Conservation (phyloP, 1,284 basidiomycete genomes). For the Waitea zeae region DNA sequence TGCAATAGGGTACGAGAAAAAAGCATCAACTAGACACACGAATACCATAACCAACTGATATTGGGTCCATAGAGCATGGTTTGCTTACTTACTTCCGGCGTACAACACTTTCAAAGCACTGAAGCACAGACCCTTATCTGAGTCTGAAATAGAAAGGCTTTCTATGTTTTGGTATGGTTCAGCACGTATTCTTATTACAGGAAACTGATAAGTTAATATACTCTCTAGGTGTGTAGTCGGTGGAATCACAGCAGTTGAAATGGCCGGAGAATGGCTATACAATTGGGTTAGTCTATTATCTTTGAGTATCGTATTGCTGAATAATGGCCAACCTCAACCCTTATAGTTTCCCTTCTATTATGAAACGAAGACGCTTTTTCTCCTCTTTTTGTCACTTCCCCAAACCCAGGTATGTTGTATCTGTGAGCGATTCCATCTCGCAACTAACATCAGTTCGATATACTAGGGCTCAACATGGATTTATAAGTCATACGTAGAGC, state of each 20-base stretch:
- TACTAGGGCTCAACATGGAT: conserved; percentile 56
- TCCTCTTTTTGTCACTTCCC: conserved; percentile 82
- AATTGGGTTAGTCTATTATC: conserved; percentile 38
- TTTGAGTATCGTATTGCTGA: neutral
- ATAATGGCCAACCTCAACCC: neutral
- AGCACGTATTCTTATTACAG: too few relatives aligned
- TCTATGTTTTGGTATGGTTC: conserved; percentile 52
- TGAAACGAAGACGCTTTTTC: conserved; percentile 65
- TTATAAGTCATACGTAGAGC: conserved; percentile 46
- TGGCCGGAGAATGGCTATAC: conserved; percentile 47
- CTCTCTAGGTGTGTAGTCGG: conserved; percentile 44
- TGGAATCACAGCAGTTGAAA: conserved; percentile 49
- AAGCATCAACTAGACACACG: too few relatives aligned
- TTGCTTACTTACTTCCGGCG: conserved; percentile 43
- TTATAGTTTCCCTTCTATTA: conserved; percentile 41
- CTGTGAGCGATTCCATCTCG: neutral
- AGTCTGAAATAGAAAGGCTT: conserved; percentile 39
- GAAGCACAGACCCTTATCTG: conserved; percentile 34
- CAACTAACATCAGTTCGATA: conserved; percentile 1
- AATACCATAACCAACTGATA: too few relatives aligned
- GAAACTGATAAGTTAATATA: too few relatives aligned
- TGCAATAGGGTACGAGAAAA: too few relatives aligned
- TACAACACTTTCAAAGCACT: conserved; percentile 54
- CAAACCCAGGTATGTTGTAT: conserved; percentile 30
- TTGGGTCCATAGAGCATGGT: conserved; percentile 45